phyloP scores from a whole-genome alignment of 441 rosid species.

The Erodium texanum region DNA sequence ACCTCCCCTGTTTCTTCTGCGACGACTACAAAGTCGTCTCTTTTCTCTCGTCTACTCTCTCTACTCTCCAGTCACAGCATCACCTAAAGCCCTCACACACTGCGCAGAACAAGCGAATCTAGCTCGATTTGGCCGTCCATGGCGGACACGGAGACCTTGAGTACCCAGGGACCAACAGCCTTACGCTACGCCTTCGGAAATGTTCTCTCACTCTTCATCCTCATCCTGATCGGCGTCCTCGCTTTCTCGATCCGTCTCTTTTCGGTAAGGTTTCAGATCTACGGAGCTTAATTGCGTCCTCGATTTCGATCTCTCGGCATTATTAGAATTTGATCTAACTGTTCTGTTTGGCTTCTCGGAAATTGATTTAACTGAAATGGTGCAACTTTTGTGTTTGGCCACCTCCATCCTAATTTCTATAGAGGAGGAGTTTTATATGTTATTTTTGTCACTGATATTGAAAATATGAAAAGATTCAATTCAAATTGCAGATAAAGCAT shows the following conservation, averaged over 20 bases:
- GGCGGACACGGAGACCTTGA: constrained; percentile 49
- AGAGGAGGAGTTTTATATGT: neutral
- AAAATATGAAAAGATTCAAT: neutral
- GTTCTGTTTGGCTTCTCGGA: constrained; percentile 5
- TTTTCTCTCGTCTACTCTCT: neutral
- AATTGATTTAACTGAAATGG: neutral
- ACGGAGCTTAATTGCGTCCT: neutral
- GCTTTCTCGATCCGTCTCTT: constrained; percentile 99
- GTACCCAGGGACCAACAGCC: constrained; percentile 15
- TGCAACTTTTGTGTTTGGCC: neutral
- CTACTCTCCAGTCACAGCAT: neutral
- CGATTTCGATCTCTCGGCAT: neutral
- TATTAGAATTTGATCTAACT: neutral
- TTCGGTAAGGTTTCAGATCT: constrained; percentile 50
- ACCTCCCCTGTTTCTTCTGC: neutral
- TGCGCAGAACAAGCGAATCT: constrained; percentile 8
- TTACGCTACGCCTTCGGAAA: constrained; percentile 72
- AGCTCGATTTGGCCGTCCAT: constrained; percentile 40
- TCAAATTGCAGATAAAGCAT: neutral
- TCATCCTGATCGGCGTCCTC: constrained; percentile 82
- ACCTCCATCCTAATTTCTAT: neutral
- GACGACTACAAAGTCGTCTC: neutral
- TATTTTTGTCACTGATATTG: neutral
- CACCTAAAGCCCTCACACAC: neutral
- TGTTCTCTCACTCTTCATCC: constrained; percentile 71